Conservation (phyloP, 2,329 filamentous ascomycete genomes). For the Esteya vermicola region DNA sequence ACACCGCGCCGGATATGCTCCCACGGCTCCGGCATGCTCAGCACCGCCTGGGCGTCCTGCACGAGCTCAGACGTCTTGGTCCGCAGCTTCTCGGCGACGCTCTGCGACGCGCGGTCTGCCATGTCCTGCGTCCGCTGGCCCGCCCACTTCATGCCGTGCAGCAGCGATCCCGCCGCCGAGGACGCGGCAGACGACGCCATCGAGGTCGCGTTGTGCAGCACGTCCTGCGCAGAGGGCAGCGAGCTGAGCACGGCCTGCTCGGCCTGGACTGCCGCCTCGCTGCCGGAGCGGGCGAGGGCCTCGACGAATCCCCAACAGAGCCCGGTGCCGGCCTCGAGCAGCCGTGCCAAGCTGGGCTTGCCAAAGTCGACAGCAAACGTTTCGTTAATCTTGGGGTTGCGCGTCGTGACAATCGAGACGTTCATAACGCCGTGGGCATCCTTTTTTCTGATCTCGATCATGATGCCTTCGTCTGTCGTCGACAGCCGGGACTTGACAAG, state of each 20-base stretch:
- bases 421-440: constrained; percentile 45
- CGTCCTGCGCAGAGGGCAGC: background rate
- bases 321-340: constrained; percentile 28
- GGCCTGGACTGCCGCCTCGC: constrained; percentile 14
- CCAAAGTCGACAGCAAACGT: constrained; percentile 47
- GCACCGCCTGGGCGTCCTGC: background rate
- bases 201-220: background rate
- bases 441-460: constrained; percentile 34
- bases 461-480: constrained; percentile 33
- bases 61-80: background rate
- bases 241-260: constrained; percentile 1
- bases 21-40: background rate
- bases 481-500: constrained; percentile 34
- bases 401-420: constrained; percentile 42
- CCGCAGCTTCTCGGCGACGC: background rate
- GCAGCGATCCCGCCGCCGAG: background rate
- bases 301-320: constrained; percentile 24
- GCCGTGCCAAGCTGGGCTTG: constrained; percentile 28
- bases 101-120: background rate
- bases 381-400: constrained; percentile 46
- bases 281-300: constrained; percentile 26
- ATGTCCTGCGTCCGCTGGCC: background rate
- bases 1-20: background rate
- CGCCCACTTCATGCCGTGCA: background rate
- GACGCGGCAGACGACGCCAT: background rate